phyloP scores from a whole-genome alignment of 1,284 basidiomycete species.

The Crepidotus sp. region DNA sequence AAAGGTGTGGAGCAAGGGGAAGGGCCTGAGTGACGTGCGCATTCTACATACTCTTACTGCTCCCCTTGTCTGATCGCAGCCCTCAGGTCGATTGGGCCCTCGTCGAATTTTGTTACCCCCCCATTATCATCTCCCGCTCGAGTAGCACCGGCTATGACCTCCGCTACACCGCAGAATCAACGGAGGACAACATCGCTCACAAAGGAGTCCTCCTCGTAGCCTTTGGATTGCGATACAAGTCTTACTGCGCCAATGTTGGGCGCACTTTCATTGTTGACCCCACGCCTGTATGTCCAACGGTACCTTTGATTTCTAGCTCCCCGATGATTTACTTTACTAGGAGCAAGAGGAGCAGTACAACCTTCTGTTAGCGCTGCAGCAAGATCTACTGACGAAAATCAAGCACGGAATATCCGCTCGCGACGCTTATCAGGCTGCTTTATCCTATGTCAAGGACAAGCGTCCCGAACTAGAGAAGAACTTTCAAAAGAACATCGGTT shows the following conservation, averaged over 20 bases:
- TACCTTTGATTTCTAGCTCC: not conserved
- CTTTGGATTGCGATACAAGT: slow-evolving; percentile 88
- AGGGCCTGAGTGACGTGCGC: slow-evolving; percentile 64
- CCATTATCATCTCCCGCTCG: slow-evolving; percentile 91
- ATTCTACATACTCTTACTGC: slow-evolving; percentile 4
- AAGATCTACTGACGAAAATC: slow-evolving; percentile 68
- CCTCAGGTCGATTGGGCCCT: slow-evolving; percentile 76
- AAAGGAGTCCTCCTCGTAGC: slow-evolving; percentile 87
- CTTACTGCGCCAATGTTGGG: slow-evolving; percentile 87
- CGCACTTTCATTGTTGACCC: slow-evolving; percentile 95
- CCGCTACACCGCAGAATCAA: slow-evolving; percentile 79
- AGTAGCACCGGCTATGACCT: slow-evolving; percentile 80
- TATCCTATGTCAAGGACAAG: slow-evolving; percentile 68
- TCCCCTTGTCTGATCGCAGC: slow-evolving; percentile 6
- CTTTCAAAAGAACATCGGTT: slow-evolving; percentile 88
- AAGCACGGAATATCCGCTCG: slow-evolving; percentile 74
- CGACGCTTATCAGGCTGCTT: slow-evolving; percentile 75
- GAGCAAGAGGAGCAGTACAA: slow-evolving; percentile 86
- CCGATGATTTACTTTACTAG: slow-evolving; percentile 31
- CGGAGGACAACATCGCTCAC: slow-evolving; percentile 76
- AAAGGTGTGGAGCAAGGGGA: slow-evolving; percentile 82
- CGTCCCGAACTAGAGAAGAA: slow-evolving; percentile 76
- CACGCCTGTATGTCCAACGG: slow-evolving; percentile 41
- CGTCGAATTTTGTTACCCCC: slow-evolving; percentile 90
- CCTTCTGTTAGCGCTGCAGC: slow-evolving; percentile 71